These are phyloP conservation scores for Pseudopyricularia cyperi DNA, from an alignment of 2,329 filamentous ascomycete genomes.

Conservation along the genomic window DNA sequence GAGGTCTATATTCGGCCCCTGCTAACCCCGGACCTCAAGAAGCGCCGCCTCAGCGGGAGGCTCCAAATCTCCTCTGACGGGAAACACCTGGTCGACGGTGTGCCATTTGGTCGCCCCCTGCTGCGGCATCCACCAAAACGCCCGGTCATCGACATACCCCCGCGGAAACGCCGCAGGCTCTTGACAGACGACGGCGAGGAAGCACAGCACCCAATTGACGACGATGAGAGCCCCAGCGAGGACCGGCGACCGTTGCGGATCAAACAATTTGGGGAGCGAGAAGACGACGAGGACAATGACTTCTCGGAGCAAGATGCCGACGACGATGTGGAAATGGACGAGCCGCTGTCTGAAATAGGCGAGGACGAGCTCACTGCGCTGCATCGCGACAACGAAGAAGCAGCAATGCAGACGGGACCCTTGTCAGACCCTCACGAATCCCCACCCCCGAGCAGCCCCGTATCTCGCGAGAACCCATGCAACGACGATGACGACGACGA, in stretches of 20 bases:
- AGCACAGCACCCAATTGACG: slow-evolving; percentile 21
- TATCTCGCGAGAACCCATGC: background rate
- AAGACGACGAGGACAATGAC: slow-evolving; percentile 18
- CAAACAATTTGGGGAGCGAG: slow-evolving; percentile 26
- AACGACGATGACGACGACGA: background rate
- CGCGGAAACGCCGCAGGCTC: slow-evolving; percentile 54
- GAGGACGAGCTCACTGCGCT: slow-evolving; percentile 29
- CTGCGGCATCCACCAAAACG: slow-evolving; percentile 46
- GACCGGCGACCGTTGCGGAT: slow-evolving; percentile 7
- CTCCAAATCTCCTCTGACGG: slow-evolving; percentile 71
- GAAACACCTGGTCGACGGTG: slow-evolving; percentile 70
- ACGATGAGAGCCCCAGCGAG: slow-evolving; percentile 14
- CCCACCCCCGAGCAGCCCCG: background rate
- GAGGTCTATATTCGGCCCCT: slow-evolving; percentile 73
- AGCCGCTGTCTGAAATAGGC: slow-evolving; percentile 21
- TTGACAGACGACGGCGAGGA: slow-evolving; percentile 24
- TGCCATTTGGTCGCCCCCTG: slow-evolving; percentile 68
- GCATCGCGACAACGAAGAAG: slow-evolving; percentile 17
- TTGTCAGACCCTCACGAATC: background rate
- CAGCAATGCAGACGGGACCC: background rate
- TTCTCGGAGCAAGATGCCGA: slow-evolving; percentile 8
- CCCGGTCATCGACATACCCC: slow-evolving; percentile 58
- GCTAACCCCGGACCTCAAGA: slow-evolving; percentile 58
- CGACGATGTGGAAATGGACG: slow-evolving; percentile 10
- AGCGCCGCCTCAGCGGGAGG: slow-evolving; percentile 61